Base-by-base conservation (phyloP, 805 yeast genomes). In the Suhomyces sp. region DNA sequence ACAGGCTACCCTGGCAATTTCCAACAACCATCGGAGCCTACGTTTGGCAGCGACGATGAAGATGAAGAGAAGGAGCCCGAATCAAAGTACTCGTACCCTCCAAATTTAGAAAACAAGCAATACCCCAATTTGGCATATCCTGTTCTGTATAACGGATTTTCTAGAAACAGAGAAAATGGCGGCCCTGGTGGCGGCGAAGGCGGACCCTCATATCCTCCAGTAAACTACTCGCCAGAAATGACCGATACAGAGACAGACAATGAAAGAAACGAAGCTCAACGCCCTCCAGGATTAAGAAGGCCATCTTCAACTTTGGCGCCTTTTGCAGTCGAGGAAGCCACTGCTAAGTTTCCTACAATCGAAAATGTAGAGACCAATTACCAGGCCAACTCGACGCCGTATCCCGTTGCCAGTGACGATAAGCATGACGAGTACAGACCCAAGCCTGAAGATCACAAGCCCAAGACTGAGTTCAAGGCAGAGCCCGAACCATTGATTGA, bases 401-500 rank as follows among this genome's bases (percentile, higher is more conserved):
- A 49, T 20, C 52, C 52, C 4, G 33, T 13, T 2, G 25, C 46
- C 12, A n/a, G n/a, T n/a, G 41, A 37, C 15, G 41, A 19, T n/a
- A 31, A 31, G 17, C 35, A 13, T 31, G 35, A 31, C 13, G 35
- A 31, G 4, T 7, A 31, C 17, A 31, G 17, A n/a, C 17, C 35
- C 17, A 31, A 31, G 17, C 17, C 17, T 9, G 35, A 37, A 37
- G 22, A 37, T 5, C n/a, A 37, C 41, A 37, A 37, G 41, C 22
- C 20, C 41, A 37, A 37, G 22, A 49, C 47, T 47, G 59, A 54
- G 52, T 57, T 10, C 48, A 52, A 48, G 41, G 52, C 64, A 12
- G 77, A 72, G 54, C 77, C 77, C 6, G 76, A 71, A 53, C 74
- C 76, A 15, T 66, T 75, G 49, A 75, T 75, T 50, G 79, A 75